Evolutionary conservation across 2,329 filamentous ascomycete species (phyloP).

Genomic region (Cercospora zeina): DNA sequence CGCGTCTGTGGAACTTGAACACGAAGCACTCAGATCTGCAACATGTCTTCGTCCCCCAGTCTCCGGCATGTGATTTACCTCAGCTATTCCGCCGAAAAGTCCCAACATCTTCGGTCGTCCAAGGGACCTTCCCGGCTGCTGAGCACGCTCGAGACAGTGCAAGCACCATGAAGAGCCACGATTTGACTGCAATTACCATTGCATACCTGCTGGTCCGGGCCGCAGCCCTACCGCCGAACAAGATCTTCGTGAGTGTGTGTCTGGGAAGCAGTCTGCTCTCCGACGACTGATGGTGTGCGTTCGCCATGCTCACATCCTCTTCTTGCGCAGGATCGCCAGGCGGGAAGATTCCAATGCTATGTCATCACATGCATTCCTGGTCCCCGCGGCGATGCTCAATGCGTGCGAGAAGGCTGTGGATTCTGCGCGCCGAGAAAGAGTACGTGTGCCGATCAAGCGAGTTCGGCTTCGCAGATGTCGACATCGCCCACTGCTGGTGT

Average conservation of each 20-base stretch:
- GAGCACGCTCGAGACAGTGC: neutral
- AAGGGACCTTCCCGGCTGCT: neutral
- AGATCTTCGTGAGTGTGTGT: neutral
- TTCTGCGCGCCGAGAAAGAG: neutral
- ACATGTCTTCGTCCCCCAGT: neutral
- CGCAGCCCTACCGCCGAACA: neutral
- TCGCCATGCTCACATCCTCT: neutral
- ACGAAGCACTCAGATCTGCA: neutral
- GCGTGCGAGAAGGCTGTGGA: conserved; percentile 1
- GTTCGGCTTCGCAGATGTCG: neutral
- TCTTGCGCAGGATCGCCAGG: conserved; percentile 7
- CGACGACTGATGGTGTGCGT: neutral
- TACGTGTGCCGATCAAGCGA: neutral
- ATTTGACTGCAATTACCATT: neutral
- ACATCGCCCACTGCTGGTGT: neutral
- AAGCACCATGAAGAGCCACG: neutral
- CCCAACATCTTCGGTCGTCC: neutral
- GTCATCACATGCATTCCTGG: conserved; percentile 4
- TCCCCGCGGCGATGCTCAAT: neutral
- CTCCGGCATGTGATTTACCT: neutral
- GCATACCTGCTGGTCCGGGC: neutral
- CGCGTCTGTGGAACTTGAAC: neutral
- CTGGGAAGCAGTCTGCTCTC: neutral
- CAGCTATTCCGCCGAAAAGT: neutral
- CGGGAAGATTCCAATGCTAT: conserved; percentile 11